These are phyloP conservation scores for Trichoderma gamsii DNA, from an alignment of 495 filamentous ascomycete species.

Conservation along the genomic window DNA sequence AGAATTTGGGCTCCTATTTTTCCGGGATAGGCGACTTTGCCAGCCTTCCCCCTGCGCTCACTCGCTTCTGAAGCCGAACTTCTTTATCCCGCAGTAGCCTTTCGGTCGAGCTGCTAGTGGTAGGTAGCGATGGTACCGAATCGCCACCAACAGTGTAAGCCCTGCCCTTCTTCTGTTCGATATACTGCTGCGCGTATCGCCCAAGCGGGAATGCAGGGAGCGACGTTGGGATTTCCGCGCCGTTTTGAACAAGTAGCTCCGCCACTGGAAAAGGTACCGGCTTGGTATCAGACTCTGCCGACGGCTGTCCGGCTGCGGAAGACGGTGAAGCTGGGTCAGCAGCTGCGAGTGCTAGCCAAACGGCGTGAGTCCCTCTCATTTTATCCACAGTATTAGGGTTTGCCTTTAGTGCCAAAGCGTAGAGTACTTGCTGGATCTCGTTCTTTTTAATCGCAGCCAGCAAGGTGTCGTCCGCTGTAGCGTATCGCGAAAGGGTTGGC, in stretches of 20 bases:
- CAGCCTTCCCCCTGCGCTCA: conserved; percentile 54
- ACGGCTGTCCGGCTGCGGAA: conserved; percentile 28
- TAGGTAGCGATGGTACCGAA: conserved; percentile 23
- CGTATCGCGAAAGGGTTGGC: conserved; percentile 65
- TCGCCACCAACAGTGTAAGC: conserved; percentile 36
- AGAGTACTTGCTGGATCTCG: conserved; percentile 84
- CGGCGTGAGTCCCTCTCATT: conserved; percentile 75
- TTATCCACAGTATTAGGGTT: conserved; percentile 86
- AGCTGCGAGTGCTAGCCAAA: conserved; percentile 89
- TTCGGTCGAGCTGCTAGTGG: conserved; percentile 27
- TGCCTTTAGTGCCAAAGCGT: conserved; percentile 79
- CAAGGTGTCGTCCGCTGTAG: conserved; percentile 79
- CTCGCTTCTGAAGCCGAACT: conserved; percentile 53
- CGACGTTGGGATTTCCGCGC: conserved; percentile 72
- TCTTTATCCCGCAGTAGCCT: conserved; percentile 47
- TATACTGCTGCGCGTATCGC: conserved; percentile 67
- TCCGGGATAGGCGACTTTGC: conserved; percentile 54
- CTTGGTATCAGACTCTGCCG: conserved; percentile 32
- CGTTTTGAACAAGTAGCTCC: conserved; percentile 90
- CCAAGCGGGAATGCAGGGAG: conserved; percentile 73
- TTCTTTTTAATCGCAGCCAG: conserved; percentile 92
- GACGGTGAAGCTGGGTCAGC: conserved; percentile 78
- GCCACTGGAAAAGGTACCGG: conserved; percentile 69
- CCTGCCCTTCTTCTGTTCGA: conserved; percentile 70
- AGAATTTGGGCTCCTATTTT: conserved; percentile 32